Evolutionary conservation across 768 basidiomycete species (phyloP).

Genomic region (Heimioporus sp.): DNA sequence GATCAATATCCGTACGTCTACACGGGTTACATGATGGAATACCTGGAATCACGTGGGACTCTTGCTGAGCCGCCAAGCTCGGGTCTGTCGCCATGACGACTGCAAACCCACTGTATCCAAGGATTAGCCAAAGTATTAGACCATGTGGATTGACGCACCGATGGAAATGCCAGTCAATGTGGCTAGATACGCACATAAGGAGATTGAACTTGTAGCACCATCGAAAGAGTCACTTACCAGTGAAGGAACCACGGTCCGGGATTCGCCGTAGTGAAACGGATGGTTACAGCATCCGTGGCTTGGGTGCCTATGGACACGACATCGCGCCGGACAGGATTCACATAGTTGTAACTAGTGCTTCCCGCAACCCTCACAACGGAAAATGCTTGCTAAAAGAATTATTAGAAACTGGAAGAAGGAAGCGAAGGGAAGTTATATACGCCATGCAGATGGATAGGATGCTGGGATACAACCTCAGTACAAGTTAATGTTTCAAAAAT

Average conservation of each 20-base stretch:
- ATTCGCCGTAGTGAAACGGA: constrained; percentile 65
- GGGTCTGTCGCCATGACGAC: no score
- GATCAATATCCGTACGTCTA: no score
- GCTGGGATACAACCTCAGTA: constrained; percentile 20
- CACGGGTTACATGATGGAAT: no score
- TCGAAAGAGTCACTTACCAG: constrained; percentile 24
- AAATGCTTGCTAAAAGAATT: constrained; percentile 31
- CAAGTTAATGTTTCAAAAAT: not conserved
- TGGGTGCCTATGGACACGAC: constrained; percentile 25
- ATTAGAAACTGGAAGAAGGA: not conserved
- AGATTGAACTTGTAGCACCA: not conserved
- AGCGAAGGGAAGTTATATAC: constrained; percentile 22
- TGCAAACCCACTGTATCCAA: no score
- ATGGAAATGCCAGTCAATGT: no score
- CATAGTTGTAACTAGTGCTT: constrained; percentile 31
- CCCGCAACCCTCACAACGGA: constrained; percentile 35
- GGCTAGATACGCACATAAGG: not conserved
- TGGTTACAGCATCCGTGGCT: constrained; percentile 43
- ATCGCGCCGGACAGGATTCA: constrained; percentile 37
- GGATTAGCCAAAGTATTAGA: no score
- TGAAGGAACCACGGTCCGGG: constrained; percentile 61
- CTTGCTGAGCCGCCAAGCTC: no score
- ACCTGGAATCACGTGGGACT: no score
- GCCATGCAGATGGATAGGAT: constrained; percentile 43
- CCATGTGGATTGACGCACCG: no score